Evolutionary conservation across 306 rosid species (phyloP).

Genomic region (Mimosa pudica): DNA sequence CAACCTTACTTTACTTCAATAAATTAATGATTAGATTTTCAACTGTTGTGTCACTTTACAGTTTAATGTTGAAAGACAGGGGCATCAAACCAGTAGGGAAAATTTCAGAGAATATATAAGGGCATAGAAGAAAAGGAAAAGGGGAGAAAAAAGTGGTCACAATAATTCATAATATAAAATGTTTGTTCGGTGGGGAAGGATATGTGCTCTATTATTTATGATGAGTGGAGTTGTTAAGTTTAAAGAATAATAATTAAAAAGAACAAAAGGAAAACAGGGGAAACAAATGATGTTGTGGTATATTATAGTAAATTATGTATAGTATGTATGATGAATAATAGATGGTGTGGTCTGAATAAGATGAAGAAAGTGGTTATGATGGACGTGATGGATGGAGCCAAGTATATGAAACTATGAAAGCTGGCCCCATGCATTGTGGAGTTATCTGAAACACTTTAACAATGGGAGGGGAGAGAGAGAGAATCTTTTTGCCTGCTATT

Average conservation of each 20-base stretch:
- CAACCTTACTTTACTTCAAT: background rate
- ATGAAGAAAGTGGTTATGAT: constrained; percentile 36
- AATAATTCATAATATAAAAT: constrained; percentile 25
- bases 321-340: constrained; percentile 36
- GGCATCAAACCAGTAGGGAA: constrained; percentile 20
- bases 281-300: constrained; percentile 39
- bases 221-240: constrained; percentile 46
- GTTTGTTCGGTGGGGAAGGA: constrained; percentile 39
- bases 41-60: background rate
- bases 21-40: constrained; percentile 3
- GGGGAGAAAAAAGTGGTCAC: constrained; percentile 27
- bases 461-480: constrained; percentile 28
- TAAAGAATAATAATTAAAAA: background rate
- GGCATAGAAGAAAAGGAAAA: constrained; percentile 8
- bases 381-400: constrained; percentile 52
- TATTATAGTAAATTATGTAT: constrained; percentile 3
- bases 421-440: constrained; percentile 54
- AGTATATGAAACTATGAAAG: constrained; percentile 47
- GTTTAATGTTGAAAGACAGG: constrained; percentile 22
- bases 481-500: constrained; percentile 41
- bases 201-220: constrained; percentile 36
- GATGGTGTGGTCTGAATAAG: constrained; percentile 26
- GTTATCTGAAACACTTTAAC: constrained; percentile 49
- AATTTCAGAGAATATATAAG: constrained; percentile 10
- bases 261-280: background rate